Evolutionary conservation across 148 eudicot genomes (phyloP).

Genomic region (Fagopyrum esculentum): DNA sequence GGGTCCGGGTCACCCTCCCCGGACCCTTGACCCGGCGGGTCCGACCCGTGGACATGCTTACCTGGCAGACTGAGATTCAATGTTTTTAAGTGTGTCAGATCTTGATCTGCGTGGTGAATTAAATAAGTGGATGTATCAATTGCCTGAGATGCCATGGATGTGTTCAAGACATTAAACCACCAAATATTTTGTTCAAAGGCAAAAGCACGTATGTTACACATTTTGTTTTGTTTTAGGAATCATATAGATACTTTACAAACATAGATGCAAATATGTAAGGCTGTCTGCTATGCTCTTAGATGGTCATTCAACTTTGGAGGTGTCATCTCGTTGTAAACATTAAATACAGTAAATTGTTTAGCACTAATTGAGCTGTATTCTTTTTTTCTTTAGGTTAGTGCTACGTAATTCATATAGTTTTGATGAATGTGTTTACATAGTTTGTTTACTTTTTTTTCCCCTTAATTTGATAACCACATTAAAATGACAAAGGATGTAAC

Average conservation of each 20-base stretch:
- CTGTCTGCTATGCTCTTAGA: not conserved
- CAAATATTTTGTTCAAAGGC: not conserved
- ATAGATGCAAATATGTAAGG: slow-evolving; percentile 9
- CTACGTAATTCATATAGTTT: not conserved
- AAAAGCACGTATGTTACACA: not conserved
- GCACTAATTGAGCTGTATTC: not conserved
- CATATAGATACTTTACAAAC: not conserved
- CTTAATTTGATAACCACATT: not conserved
- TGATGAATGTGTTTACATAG: not conserved
- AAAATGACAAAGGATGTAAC: no score
- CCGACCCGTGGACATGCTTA: slow-evolving; percentile 10
- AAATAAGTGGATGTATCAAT: no score
- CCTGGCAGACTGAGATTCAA: slow-evolving; percentile 35
- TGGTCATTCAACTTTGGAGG: not conserved
- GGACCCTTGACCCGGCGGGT: no score
- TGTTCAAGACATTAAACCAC: not conserved
- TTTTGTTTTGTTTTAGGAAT: not conserved
- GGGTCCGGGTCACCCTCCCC: no score
- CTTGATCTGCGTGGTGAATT: slow-evolving; percentile 30
- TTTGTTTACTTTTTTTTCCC: not conserved
- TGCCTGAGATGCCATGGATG: slow-evolving; percentile 3
- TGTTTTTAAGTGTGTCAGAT: slow-evolving; percentile 28
- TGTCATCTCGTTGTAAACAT: slow-evolving; percentile 5
- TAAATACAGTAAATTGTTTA: not conserved
- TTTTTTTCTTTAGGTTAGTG: not conserved